These are phyloP conservation scores for Hexamita inflata DNA, from an alignment of 208 protist species.

Conservation along the genomic window DNA sequence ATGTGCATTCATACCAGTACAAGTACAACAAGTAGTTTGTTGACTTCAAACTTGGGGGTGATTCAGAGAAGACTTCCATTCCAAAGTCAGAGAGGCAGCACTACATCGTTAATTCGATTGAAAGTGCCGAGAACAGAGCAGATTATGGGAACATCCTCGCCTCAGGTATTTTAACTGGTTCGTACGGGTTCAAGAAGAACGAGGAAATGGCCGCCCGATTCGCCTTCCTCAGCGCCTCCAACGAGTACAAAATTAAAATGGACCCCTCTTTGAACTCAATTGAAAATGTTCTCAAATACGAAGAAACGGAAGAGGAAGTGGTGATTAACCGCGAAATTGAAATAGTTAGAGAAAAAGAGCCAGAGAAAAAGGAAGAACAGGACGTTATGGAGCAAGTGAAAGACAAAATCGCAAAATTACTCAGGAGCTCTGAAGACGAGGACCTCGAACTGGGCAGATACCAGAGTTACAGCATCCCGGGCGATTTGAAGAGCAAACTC, in stretches of 20 bases:
- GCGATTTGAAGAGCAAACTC: not conserved
- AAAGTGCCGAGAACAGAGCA: not conserved
- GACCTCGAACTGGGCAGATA: not conserved
- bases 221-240: not conserved
- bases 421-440: no score
- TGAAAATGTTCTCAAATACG: not conserved
- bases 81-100: not conserved
- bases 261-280: not conserved
- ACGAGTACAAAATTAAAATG: not conserved
- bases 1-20: not conserved
- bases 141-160: not conserved
- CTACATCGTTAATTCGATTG: not conserved
- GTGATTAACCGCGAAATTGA: not conserved
- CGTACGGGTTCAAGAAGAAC: not conserved
- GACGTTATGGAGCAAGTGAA: no score
- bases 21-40: not conserved
- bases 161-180: not conserved
- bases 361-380: no score
- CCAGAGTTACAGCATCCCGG: not conserved
- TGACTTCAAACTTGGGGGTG: not conserved
- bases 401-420: no score
- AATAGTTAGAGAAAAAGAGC: not conserved
- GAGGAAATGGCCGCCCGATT: not conserved
- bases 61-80: not conserved
- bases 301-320: not conserved